Evolutionary conservation across 129 eudicot species (phyloP).

Genomic region (Helianthus tuberosus): DNA sequence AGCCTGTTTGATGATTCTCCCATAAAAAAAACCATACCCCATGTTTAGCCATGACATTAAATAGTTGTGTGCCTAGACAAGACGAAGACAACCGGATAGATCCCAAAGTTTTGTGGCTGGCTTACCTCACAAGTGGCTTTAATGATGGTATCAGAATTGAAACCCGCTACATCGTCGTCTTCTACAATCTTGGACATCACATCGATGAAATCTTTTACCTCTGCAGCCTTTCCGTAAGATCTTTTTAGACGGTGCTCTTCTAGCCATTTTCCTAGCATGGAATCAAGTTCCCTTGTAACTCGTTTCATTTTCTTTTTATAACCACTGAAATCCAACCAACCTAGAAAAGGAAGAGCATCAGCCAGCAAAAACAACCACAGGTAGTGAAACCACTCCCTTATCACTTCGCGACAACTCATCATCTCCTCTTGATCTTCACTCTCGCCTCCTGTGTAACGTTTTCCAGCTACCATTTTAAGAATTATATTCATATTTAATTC

Average conservation of each 20-base stretch:
- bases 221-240: not conserved
- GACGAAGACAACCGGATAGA: no score
- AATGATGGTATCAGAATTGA: slow-evolving; percentile 17
- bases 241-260: slow-evolving; percentile 13
- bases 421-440: slow-evolving; percentile 11
- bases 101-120: no score
- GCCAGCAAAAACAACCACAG: slow-evolving; percentile 14
- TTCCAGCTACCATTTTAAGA: slow-evolving; percentile 29
- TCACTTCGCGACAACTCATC: slow-evolving; percentile 1
- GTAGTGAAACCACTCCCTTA: slow-evolving; percentile 10
- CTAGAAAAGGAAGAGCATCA: slow-evolving; percentile 30
- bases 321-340: slow-evolving; percentile 33
- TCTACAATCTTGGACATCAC: slow-evolving; percentile 5
- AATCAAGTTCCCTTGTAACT: slow-evolving; percentile 12
- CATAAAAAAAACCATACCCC: no score
- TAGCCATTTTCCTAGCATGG: slow-evolving; percentile 17
- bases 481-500: slow-evolving; percentile 18
- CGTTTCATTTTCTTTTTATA: slow-evolving; percentile 28
- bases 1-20: no score
- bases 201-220: slow-evolving; percentile 24
- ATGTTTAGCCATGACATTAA: no score
- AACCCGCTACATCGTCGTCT: not conserved
- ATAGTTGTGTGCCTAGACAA: no score
- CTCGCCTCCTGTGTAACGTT: not conserved
- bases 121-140: slow-evolving; percentile 27